Conservation (phyloP, 2,329 filamentous ascomycete genomes). For the Talaromyces pinophilus region DNA sequence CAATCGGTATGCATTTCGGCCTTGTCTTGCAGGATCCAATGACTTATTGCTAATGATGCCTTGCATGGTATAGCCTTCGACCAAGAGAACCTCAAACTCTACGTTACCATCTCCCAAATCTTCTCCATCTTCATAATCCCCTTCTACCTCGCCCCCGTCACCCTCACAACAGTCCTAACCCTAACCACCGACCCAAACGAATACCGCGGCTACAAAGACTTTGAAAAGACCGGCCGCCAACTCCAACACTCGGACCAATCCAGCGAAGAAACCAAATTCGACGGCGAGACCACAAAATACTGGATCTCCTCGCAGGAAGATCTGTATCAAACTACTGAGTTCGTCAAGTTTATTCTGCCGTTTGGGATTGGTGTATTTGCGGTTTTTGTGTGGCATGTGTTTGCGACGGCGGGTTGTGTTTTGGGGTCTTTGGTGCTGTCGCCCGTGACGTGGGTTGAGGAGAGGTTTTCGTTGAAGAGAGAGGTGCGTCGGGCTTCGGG, state of each 20-base stretch:
- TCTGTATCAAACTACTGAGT: constrained; percentile 75
- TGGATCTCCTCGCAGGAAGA: constrained; percentile 78
- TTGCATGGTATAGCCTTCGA: constrained; percentile 63
- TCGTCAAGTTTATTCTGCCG: constrained; percentile 69
- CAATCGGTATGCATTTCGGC: constrained; percentile 49
- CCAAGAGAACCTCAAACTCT: constrained; percentile 65
- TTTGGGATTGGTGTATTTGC: constrained; percentile 58
- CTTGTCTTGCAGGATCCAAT: too few species aligned
- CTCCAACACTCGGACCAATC: constrained; percentile 25
- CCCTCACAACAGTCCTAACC: constrained; percentile 67
- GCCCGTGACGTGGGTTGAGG: constrained; percentile 55
- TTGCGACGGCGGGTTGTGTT: constrained; percentile 66
- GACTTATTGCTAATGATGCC: not conserved
- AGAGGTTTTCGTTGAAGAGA: constrained; percentile 31
- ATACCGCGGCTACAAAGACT: constrained; percentile 29
- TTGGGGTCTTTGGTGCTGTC: constrained; percentile 56
- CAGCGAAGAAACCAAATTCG: constrained; percentile 19
- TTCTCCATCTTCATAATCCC: constrained; percentile 79
- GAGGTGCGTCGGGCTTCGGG: constrained; percentile 3
- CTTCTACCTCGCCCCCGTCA: constrained; percentile 68
- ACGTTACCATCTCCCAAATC: constrained; percentile 70
- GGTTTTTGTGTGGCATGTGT: constrained; percentile 64
- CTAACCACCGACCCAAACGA: constrained; percentile 54
- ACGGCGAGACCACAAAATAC: constrained; percentile 50
- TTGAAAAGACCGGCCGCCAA: constrained; percentile 24